phyloP scores from a whole-genome alignment of 768 basidiomycete species.

The Hydnomerulius pinastri region DNA sequence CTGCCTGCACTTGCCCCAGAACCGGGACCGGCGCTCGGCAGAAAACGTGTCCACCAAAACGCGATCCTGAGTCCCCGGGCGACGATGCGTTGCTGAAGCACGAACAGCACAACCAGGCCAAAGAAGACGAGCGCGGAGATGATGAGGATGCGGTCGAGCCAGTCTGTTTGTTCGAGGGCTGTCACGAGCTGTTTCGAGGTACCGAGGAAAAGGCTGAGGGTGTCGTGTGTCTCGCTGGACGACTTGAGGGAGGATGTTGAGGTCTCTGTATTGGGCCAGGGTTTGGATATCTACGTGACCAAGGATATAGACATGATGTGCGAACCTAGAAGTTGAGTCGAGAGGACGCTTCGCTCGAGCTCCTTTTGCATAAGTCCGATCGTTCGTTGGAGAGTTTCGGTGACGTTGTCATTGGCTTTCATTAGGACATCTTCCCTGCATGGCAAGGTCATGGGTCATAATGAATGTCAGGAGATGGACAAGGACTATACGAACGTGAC shows the following conservation, averaged over 20 bases:
- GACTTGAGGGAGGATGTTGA: conserved; percentile 78
- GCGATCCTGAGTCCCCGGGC: conserved; percentile 78
- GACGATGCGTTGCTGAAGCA: conserved; percentile 85
- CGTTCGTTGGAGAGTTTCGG: conserved; percentile 83
- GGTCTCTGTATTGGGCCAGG: conserved; percentile 50
- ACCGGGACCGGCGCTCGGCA: too few species aligned
- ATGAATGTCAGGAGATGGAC: not conserved
- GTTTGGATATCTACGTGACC: not conserved
- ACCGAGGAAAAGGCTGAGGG: conserved; percentile 65
- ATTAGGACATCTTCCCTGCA: conserved; percentile 81
- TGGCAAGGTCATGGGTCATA: not conserved
- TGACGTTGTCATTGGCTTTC: conserved; percentile 88
- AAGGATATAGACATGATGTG: not conserved
- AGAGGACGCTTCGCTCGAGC: conserved; percentile 85
- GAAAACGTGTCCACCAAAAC: conserved; percentile 85
- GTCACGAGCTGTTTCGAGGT: conserved; percentile 86
- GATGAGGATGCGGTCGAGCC: conserved; percentile 88
- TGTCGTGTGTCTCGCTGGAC: conserved; percentile 76
- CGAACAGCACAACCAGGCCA: conserved; percentile 77
- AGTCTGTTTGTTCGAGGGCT: conserved; percentile 86
- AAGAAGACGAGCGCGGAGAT: conserved; percentile 82
- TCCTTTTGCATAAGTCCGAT: conserved; percentile 88
- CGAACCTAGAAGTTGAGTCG: conserved; percentile 82
- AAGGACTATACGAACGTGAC: conserved; percentile 48
- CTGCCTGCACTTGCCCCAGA: too few species aligned